Evolutionary conservation across 148 eudicot species (phyloP).

Genomic region (Drosera capensis): DNA sequence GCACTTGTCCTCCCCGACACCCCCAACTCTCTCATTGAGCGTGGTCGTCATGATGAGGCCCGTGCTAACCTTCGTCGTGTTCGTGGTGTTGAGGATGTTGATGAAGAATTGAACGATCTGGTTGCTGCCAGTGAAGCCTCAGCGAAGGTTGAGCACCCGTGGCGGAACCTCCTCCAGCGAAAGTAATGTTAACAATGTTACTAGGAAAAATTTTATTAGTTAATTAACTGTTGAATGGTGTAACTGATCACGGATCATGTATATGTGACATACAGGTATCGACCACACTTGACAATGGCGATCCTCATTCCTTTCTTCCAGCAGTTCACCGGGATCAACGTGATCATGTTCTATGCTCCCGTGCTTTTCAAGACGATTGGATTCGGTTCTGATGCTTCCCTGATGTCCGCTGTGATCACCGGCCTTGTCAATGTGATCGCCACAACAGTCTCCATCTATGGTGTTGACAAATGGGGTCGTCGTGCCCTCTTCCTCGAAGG

Average conservation of each 20-base stretch:
- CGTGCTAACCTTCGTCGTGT: constrained; percentile 10
- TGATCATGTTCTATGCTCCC: constrained; percentile 32
- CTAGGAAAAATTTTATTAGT: too few relatives aligned
- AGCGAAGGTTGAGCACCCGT: constrained; percentile 13
- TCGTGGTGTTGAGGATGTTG: constrained; percentile 17
- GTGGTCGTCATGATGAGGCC: constrained; percentile 7
- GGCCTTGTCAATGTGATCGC: constrained; percentile 15
- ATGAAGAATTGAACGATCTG: constrained; percentile 21
- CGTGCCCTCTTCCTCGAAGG: constrained; percentile 21
- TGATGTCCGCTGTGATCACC: constrained; percentile 21
- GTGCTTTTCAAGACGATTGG: constrained; percentile 25
- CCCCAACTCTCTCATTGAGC: constrained; percentile 16
- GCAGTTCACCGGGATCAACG: constrained; percentile 33
- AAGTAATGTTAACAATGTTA: too few relatives aligned
- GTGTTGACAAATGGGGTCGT: too few relatives aligned
- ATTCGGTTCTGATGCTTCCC: constrained; percentile 16
- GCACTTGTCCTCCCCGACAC: constrained; percentile 29
- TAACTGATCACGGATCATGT: too few relatives aligned
- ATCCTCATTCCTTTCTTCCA: constrained; percentile 25
- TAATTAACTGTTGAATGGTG: too few relatives aligned
- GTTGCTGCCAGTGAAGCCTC: constrained; percentile 18
- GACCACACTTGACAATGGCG: constrained; percentile 28
- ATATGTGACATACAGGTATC: too few relatives aligned
- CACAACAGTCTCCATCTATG: constrained; percentile 14
- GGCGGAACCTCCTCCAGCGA: constrained; percentile 12